Conservation (phyloP, 1,284 basidiomycete species). For the Coniferiporia sulphurascens region DNA sequence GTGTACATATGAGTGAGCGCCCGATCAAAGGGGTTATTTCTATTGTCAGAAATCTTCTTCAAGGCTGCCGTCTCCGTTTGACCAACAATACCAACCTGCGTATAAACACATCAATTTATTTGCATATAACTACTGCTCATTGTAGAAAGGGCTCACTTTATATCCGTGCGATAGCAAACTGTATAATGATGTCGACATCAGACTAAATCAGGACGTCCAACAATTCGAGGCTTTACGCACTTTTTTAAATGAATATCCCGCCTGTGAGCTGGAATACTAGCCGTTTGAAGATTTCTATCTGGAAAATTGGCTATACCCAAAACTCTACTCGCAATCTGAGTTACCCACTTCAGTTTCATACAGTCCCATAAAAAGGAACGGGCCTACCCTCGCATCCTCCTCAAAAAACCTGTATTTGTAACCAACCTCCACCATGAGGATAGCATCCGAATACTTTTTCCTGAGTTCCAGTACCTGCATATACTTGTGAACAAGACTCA, state of each 20-base stretch:
- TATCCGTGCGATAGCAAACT: conserved; percentile 84
- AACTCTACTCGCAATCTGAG: conserved; percentile 70
- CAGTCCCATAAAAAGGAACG: neutral
- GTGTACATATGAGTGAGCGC: conserved; percentile 83
- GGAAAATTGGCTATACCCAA: conserved; percentile 79
- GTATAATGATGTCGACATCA: neutral
- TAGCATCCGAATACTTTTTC: conserved; percentile 63
- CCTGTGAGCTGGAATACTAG: conserved; percentile 80
- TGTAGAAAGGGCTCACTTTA: conserved; percentile 39
- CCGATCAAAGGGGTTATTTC: conserved; percentile 79
- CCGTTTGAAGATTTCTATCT: conserved; percentile 77
- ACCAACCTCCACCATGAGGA: conserved; percentile 85
- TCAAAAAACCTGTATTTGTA: conserved; percentile 90
- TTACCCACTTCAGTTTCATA: conserved; percentile 2
- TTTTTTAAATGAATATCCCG: conserved; percentile 86
- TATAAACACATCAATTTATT: neutral
- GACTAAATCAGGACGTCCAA: conserved; percentile 2
- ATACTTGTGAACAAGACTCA: too few species aligned
- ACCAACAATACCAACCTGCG: conserved; percentile 76
- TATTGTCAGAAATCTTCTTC: conserved; percentile 85
- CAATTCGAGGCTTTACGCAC: conserved; percentile 35
- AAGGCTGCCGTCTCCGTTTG: conserved; percentile 94
- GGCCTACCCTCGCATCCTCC: conserved; percentile 75
- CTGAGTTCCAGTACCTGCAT: conserved; percentile 67
- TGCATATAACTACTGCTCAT: neutral